Base-by-base conservation (phyloP, 2,329 filamentous ascomycete genomes). In the Drechslerella dactyloides region DNA sequence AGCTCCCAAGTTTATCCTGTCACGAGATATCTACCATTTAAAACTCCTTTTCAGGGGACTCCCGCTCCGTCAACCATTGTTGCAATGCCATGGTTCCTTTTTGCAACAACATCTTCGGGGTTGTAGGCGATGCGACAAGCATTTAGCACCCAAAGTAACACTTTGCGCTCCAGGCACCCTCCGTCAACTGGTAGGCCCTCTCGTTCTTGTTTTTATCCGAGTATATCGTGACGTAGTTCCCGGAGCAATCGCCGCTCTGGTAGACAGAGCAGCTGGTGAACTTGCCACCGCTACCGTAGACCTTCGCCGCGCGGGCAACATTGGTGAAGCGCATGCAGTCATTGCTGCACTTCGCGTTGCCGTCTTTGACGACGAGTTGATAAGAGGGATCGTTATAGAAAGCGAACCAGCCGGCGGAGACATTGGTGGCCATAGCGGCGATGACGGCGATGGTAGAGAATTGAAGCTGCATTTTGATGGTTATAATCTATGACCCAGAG, bases 251-350 rank as follows among this genome's bases (percentile, higher is more conserved):
- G 17, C 48, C 30, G 17, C 44, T 56, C 15, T 54, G 33, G 35
- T 62, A 69, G n/a, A 62, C 57, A 5, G 57, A 69, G 44, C 57
- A 62, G 42, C 64, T 69, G 15, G 64, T 57, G 24, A 62, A 61
- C 30, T 62, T 69, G 27, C 57, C 57, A n/a, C 56, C 27, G 56
- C 64, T 61, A 2, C 64, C 56, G 50, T 56, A 69, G 8, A 61
- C 24, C 42, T 56, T 69, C 8, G 64, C 56, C 13, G 55, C n/a
- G 17, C 30, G 27, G 21, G 56, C 64, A 13, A 40, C 35, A 21
- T 48, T 61, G 21, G 64, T 69, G 40, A 69, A 69, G 40, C 4
- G 27, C 11, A 61, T 46, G 30, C 56, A 56, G n/a, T 54, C 19
- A 30, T 33, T 33, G 15, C 48, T 61, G 64, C 64, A 61, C n/a